Evolutionary conservation across 2,329 filamentous ascomycete species (phyloP).

Genomic region (Pseudogymnoascus destructans): DNA sequence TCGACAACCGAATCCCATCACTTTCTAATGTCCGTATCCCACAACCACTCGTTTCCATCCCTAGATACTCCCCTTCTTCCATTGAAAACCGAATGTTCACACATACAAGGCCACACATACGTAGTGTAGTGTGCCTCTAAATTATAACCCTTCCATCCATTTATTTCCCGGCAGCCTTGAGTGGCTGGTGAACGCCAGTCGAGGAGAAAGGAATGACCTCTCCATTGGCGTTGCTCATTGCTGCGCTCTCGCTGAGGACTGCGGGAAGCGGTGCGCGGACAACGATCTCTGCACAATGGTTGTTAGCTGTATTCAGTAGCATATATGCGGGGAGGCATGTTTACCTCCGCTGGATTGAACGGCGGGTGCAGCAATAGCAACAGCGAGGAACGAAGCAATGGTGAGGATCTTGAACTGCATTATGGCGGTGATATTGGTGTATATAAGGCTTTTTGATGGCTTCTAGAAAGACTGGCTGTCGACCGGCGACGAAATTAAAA

Average conservation of each 20-base stretch:
- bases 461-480: constrained; percentile 4
- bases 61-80: background rate
- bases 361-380: background rate
- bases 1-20: constrained; percentile 1
- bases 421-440: background rate
- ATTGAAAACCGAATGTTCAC: background rate
- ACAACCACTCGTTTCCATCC: background rate
- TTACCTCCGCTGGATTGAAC: background rate
- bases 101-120: background rate
- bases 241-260: background rate
- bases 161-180: background rate
- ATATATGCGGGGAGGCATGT: background rate
- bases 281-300: background rate
- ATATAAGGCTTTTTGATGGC: background rate
- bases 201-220: background rate
- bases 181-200: background rate
- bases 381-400: background rate
- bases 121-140: background rate
- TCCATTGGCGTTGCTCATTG: background rate
- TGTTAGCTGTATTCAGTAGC: background rate
- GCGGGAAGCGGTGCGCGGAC: background rate
- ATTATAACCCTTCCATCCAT: background rate
- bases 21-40: background rate
- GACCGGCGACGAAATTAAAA: constrained; percentile 1
- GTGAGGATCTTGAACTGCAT: constrained; percentile 2